Evolutionary conservation across 768 basidiomycete species (phyloP).

Genomic region (Lenzites betulinus): DNA sequence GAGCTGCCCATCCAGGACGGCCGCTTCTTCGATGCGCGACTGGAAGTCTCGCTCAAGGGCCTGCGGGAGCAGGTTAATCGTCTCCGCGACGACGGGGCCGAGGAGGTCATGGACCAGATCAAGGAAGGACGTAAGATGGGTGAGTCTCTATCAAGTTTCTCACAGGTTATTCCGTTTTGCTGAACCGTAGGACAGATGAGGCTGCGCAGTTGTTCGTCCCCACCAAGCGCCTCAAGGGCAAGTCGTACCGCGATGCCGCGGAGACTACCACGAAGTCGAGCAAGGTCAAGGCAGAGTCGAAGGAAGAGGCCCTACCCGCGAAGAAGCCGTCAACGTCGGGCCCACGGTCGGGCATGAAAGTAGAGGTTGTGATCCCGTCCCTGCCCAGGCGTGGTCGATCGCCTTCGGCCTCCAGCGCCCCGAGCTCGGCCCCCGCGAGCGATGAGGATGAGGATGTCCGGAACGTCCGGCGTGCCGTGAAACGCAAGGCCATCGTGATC

Average conservation of each 20-base stretch:
- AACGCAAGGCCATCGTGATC: conserved; percentile 45
- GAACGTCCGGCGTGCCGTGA: conserved; percentile 28
- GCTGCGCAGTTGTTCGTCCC: conserved; percentile 46
- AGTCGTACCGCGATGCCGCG: conserved; percentile 65
- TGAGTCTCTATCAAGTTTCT: conserved; percentile 34
- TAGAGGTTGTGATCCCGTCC: conserved; percentile 60
- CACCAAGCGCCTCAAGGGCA: conserved; percentile 75
- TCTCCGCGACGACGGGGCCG: conserved; percentile 64
- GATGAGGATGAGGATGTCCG: conserved; percentile 44
- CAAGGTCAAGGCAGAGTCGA: conserved; percentile 4
- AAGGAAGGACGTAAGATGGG: conserved; percentile 60
- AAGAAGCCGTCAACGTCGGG: not conserved
- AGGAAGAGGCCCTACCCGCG: not conserved
- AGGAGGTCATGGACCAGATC: conserved; percentile 64
- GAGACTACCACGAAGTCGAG: conserved; percentile 31
- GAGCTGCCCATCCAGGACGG: conserved; percentile 77
- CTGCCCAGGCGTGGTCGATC: conserved; percentile 21
- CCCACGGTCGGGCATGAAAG: conserved; percentile 37
- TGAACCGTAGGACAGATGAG: conserved; percentile 47
- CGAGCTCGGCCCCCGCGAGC: conserved; percentile 36
- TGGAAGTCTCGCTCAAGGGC: conserved; percentile 60
- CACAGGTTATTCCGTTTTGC: conserved; percentile 1
- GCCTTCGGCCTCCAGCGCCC: conserved; percentile 30
- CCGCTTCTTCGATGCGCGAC: conserved; percentile 85
- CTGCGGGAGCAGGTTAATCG: conserved; percentile 69